Percentiles rank a stretch among this genome's conserved stretches.
Conservation (phyloP, 1,139 yeast genomes). For the Pichia sp. region DNA sequence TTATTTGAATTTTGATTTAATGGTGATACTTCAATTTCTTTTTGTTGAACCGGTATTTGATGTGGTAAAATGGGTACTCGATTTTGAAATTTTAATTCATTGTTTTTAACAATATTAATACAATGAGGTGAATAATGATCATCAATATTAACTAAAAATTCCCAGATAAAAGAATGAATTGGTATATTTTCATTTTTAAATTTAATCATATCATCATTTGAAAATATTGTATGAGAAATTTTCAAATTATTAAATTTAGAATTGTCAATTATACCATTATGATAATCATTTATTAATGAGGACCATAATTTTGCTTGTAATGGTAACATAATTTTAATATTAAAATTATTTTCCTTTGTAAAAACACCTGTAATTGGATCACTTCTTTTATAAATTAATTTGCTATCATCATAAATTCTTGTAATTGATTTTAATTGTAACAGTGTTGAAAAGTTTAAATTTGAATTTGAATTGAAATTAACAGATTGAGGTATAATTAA, state of each 20-base stretch:
- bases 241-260: conserved; percentile 20
- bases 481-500: conserved; percentile 2
- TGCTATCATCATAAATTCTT: conserved; percentile 21
- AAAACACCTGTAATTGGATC: conserved; percentile 29
- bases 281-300: conserved; percentile 26
- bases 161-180: conserved; percentile 28
- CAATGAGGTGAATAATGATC: conserved; percentile 21
- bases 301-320: conserved; percentile 30
- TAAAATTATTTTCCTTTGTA: conserved; percentile 14
- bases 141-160: conserved; percentile 18
- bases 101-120: conserved; percentile 16
- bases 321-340: conserved; percentile 26
- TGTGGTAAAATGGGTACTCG: not conserved
- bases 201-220: conserved; percentile 25
- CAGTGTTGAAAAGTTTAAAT: conserved; percentile 21
- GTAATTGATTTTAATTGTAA: conserved; percentile 26
- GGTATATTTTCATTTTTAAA: conserved; percentile 17
- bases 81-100: not conserved
- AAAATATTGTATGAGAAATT: conserved; percentile 26
- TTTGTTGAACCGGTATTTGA: not conserved
- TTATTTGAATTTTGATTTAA: not conserved
- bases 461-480: not conserved
- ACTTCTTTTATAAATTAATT: conserved; percentile 20
- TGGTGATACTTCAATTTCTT: conserved; percentile 1
- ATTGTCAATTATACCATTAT: conserved; percentile 26